phyloP scores from a whole-genome alignment of 495 filamentous ascomycete species.

The Neurospora sp. region DNA sequence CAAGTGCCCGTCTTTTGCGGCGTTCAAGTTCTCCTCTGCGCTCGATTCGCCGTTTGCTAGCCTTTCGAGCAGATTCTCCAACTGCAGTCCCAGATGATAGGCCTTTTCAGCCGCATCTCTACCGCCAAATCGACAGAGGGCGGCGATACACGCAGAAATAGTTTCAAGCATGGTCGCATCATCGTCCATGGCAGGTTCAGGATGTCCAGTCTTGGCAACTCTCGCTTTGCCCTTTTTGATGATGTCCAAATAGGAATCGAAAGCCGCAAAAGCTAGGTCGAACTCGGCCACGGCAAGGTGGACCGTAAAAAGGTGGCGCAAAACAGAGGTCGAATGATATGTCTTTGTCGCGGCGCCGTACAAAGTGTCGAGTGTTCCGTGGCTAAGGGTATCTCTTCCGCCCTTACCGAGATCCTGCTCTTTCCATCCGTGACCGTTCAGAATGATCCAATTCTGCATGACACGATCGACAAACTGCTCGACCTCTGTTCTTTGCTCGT shows the following conservation, averaged over 20 bases:
- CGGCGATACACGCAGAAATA: slow-evolving; percentile 62
- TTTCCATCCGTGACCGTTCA: slow-evolving; percentile 65
- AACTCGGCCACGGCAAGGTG: slow-evolving; percentile 82
- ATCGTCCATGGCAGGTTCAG: slow-evolving; percentile 63
- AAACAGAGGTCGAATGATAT: slow-evolving; percentile 80
- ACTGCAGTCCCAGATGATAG: slow-evolving; percentile 49
- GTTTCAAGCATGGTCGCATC: slow-evolving; percentile 67
- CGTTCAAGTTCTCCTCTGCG: slow-evolving; percentile 16
- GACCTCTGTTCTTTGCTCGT: slow-evolving; percentile 59
- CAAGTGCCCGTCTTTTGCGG: slow-evolving; percentile 23
- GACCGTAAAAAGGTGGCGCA: slow-evolving; percentile 80
- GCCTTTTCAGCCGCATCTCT: slow-evolving; percentile 68
- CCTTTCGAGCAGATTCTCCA: slow-evolving; percentile 51
- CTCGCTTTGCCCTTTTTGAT: slow-evolving; percentile 70
- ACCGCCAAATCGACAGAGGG: slow-evolving; percentile 74
- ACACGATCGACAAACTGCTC: slow-evolving; percentile 74
- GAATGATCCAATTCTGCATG: slow-evolving; percentile 72
- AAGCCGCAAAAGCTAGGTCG: slow-evolving; percentile 72
- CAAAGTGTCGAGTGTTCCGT: slow-evolving; percentile 68
- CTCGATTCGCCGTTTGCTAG: slow-evolving; percentile 16
- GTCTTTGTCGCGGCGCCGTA: slow-evolving; percentile 85
- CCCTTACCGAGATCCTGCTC: slow-evolving; percentile 71
- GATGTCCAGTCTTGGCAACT: slow-evolving; percentile 63
- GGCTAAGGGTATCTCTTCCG: slow-evolving; percentile 60
- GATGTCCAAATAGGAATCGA: slow-evolving; percentile 84